Evolutionary conservation across 2,329 filamentous ascomycete species (phyloP).

Genomic region (Diaporthe amygdali): DNA sequence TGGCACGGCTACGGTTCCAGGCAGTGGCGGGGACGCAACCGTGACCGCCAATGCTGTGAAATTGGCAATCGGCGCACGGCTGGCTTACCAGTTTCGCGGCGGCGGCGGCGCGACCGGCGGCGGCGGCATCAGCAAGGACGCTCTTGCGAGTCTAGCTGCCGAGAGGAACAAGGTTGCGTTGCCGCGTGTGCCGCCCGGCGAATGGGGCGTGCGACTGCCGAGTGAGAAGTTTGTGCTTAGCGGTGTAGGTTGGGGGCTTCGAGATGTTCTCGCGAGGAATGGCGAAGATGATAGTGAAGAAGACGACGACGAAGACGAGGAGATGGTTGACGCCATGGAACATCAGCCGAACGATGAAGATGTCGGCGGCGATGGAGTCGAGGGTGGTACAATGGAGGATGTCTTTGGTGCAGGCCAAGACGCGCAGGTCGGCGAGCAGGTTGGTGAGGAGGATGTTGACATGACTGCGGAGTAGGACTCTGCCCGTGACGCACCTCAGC

Average conservation of each 20-base stretch:
- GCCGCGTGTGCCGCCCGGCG: slow-evolving; percentile 65
- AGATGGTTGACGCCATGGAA: slow-evolving; percentile 54
- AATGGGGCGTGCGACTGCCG: slow-evolving; percentile 71
- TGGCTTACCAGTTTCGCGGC: slow-evolving; percentile 72
- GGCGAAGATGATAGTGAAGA: slow-evolving; percentile 47
- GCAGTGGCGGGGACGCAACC: slow-evolving; percentile 54
- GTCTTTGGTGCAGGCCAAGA: slow-evolving; percentile 40
- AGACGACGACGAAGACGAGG: slow-evolving; percentile 44
- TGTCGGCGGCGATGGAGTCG: slow-evolving; percentile 51
- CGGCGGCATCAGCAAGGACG: slow-evolving; percentile 72
- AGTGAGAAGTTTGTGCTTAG: slow-evolving; percentile 73
- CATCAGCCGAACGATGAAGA: slow-evolving; percentile 42
- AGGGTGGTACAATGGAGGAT: slow-evolving; percentile 59
- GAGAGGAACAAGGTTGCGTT: slow-evolving; percentile 72
- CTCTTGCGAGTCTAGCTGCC: slow-evolving; percentile 74
- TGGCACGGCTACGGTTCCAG: slow-evolving; percentile 51
- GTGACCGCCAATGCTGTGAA: slow-evolving; percentile 72
- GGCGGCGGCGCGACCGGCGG: slow-evolving; percentile 51
- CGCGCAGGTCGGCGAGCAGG: slow-evolving; percentile 12
- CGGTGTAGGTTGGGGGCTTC: slow-evolving; percentile 68
- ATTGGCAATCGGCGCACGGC: slow-evolving; percentile 72
- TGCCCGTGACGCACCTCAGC: not conserved
- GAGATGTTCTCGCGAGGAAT: slow-evolving; percentile 60
- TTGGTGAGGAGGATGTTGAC: slow-evolving; percentile 39
- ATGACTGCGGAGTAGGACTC: slow-evolving; percentile 37